phyloP scores from a whole-genome alignment of 331 rosid species.

The Telfairia occidentalis region DNA sequence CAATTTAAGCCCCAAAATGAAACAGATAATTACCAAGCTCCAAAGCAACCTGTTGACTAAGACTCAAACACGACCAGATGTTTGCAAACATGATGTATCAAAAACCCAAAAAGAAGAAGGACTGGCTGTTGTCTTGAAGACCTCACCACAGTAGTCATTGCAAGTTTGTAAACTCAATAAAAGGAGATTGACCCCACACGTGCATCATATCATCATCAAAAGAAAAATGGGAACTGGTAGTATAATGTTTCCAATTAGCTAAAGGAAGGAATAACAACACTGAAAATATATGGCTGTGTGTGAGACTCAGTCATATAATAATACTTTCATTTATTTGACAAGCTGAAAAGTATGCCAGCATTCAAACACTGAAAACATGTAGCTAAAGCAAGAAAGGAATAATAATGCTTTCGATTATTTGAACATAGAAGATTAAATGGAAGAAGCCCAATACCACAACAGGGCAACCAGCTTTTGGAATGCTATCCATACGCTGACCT shows the following conservation, averaged over 20 bases:
- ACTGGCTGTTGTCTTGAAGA: not conserved
- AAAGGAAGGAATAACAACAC: not conserved
- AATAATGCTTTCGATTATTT: not conserved
- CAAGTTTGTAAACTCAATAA: not conserved
- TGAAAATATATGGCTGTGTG: not conserved
- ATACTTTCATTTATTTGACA: not conserved
- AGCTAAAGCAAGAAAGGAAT: not conserved
- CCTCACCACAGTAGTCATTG: not conserved
- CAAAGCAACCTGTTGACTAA: not conserved
- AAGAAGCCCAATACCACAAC: slow-evolving; percentile 55
- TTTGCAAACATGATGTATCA: not conserved
- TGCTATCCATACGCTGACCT: slow-evolving; percentile 69
- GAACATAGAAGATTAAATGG: slow-evolving; percentile 9
- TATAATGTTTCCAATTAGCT: not conserved
- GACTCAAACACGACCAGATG: not conserved
- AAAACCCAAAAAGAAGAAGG: not conserved
- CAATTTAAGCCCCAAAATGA: not conserved
- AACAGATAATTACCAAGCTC: not conserved
- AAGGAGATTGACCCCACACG: not conserved
- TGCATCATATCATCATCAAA: not conserved
- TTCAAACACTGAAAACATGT: not conserved
- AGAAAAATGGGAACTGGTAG: not conserved
- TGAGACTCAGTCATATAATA: not conserved
- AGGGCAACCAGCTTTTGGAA: slow-evolving; percentile 94
- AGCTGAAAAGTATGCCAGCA: not conserved